Evolutionary conservation across 805 yeast genomes (phyloP).

Genomic region (Candida sakaeoensis): DNA sequence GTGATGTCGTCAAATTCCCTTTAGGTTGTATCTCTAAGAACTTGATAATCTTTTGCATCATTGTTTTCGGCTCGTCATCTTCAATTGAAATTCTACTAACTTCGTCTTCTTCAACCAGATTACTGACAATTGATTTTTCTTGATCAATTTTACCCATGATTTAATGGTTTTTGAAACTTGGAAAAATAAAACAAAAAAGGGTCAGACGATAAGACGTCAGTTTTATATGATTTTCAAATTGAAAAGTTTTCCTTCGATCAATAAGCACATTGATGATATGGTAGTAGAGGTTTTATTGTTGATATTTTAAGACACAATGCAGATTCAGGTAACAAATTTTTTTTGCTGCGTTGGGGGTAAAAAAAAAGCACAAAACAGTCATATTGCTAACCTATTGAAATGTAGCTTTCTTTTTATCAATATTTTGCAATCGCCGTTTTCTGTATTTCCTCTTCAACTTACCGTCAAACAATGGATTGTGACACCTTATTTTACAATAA

Average conservation of each 20-base stretch:
- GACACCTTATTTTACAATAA: too few species aligned
- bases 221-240: neutral
- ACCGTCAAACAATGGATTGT: too few species aligned
- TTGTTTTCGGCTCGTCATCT: neutral
- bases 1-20: constrained; percentile 47
- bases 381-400: neutral
- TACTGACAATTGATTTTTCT: neutral
- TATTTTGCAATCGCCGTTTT: constrained; percentile 1
- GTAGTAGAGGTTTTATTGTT: too few species aligned
- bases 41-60: constrained; percentile 4
- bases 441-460: too few species aligned
- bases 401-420: neutral
- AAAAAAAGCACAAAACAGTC: too few species aligned
- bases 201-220: neutral
- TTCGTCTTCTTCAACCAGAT: neutral
- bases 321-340: too few species aligned
- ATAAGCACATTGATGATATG: too few species aligned
- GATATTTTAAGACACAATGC: too few species aligned
- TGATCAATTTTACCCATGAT: constrained; percentile 1
- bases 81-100: constrained; percentile 1
- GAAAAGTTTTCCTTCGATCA: neutral
- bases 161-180: neutral
- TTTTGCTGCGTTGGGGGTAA: too few species aligned
- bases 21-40: constrained; percentile 16
- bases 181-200: too few species aligned